Conservation (phyloP, 108 stramenopile species). For the Skeletonema tropicum region DNA sequence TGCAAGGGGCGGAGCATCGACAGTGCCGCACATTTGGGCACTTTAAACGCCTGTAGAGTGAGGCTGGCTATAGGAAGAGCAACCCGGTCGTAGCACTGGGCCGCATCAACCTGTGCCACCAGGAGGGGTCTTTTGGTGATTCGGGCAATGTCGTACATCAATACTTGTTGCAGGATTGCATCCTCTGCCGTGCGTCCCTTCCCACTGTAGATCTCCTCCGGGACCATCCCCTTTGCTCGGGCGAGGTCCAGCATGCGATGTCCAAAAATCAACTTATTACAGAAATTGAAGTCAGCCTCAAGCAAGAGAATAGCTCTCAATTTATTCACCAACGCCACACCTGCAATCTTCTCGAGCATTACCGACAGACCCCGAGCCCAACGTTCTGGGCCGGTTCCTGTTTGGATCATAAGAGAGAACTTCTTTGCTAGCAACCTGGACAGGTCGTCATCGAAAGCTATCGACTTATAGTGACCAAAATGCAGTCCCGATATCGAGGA, state of each 20-base stretch:
- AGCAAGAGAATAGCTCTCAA: constrained; percentile 9
- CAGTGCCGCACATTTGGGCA: neutral
- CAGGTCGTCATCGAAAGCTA: no score
- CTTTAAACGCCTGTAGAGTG: neutral
- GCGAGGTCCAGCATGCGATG: neutral
- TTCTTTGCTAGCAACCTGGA: no score
- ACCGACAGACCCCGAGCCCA: no score
- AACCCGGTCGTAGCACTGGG: constrained; percentile 30
- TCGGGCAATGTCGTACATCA: constrained; percentile 14
- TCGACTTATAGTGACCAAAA: constrained; percentile 22
- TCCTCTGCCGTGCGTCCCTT: constrained; percentile 25
- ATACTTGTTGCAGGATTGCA: constrained; percentile 11
- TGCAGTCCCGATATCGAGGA: constrained; percentile 18
- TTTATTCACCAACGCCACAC: constrained; percentile 6
- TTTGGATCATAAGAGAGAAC: no score
- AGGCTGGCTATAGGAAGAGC: constrained; percentile 15
- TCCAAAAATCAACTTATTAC: constrained; percentile 23
- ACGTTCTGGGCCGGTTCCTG: no score
- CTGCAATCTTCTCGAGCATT: constrained; percentile 11
- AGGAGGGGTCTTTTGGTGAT: neutral
- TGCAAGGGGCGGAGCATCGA: constrained; percentile 18
- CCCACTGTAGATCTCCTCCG: constrained; percentile 17
- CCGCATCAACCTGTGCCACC: neutral
- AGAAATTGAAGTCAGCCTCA: constrained; percentile 17
- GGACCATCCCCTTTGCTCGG: neutral